phyloP scores from a whole-genome alignment of 495 filamentous ascomycete species.

The Podospora conica region DNA sequence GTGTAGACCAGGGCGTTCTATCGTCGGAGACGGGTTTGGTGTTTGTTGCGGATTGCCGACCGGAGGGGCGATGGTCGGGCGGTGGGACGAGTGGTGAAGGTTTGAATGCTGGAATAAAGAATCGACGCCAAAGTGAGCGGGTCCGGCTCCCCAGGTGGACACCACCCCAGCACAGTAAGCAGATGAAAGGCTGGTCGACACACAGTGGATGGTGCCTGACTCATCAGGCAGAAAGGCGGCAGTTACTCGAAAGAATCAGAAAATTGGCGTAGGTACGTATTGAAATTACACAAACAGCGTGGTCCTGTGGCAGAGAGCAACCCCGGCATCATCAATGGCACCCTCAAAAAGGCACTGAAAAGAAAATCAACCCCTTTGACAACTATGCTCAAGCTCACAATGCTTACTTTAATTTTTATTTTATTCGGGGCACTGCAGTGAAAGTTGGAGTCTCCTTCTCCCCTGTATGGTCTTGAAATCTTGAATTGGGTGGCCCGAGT shows the following conservation, averaged over 20 bases:
- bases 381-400: no score
- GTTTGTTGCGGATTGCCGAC: background rate
- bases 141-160: background rate
- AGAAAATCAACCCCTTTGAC: no score
- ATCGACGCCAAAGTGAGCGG: constrained; percentile 5
- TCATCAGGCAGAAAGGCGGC: constrained; percentile 7
- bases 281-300: background rate
- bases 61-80: background rate
- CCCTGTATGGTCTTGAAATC: background rate
- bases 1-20: background rate
- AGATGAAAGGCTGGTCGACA: constrained; percentile 1
- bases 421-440: background rate
- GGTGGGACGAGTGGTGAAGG: background rate
- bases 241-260: no score
- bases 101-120: constrained; percentile 3
- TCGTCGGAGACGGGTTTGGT: background rate
- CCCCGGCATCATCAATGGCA: no score
- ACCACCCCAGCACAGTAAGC: background rate
- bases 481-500: background rate
- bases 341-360: no score
- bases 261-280: no score
- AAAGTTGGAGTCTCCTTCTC: background rate
- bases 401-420: no score
- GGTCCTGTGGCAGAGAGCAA: background rate
- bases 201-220: background rate